Conservation (phyloP, 371 early-diverging fungal genomes). For the Haplosporangium sp. region DNA sequence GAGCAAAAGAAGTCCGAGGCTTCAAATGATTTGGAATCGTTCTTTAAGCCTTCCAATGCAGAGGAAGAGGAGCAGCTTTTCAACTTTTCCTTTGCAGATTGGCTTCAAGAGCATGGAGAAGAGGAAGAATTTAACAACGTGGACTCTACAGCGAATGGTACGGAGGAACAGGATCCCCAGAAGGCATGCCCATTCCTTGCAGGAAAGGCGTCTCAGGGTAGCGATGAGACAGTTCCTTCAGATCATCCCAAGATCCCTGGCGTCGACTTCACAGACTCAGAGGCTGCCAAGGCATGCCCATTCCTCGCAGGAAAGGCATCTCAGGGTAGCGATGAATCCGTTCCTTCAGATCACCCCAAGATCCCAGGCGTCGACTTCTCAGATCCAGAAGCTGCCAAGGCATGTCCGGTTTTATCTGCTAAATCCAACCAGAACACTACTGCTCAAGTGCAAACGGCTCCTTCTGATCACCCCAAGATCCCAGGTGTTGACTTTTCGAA, state of each 20-base stretch:
- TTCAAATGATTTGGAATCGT: conserved; percentile 1
- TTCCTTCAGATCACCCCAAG: no score
- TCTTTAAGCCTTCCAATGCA: conserved; percentile 23
- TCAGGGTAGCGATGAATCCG: no score
- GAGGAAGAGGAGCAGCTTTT: conserved; percentile 26
- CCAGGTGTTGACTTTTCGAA: conserved; percentile 33
- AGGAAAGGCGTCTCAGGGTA: no score
- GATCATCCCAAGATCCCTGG: no score
- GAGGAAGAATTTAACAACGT: conserved; percentile 12
- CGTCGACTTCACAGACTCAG: no score
- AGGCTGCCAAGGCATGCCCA: no score
- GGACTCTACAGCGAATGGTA: background rate
- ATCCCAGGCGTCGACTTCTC: no score
- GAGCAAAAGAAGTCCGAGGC: background rate
- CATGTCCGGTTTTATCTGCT: background rate
- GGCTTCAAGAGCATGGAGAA: conserved; percentile 18
- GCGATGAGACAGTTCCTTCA: no score
- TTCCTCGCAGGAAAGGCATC: no score
- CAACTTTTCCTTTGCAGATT: conserved; percentile 21
- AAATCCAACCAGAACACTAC: background rate
- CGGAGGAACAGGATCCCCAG: conserved; percentile 4
- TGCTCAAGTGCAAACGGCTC: background rate
- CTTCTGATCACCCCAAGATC: conserved; percentile 38
- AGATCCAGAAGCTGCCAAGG: no score
- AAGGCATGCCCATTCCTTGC: conserved; percentile 20